Evolutionary conservation across 169 alveolate species (phyloP).

Genomic region (Eimeria necatrix): DNA sequence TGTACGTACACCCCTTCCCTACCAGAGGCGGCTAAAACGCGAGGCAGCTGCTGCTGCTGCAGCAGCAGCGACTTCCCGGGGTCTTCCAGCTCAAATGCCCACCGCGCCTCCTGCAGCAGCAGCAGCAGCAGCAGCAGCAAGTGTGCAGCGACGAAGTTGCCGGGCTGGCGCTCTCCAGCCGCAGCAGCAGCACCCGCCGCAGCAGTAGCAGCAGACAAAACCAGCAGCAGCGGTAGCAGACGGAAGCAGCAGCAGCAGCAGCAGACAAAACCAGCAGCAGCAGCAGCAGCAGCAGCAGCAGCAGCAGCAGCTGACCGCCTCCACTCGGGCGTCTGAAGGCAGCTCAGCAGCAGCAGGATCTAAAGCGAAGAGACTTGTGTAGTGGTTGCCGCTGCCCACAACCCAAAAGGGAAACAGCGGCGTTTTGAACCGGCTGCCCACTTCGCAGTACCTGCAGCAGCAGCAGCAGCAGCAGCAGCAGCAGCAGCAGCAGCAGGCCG

Average conservation of each 20-base stretch:
- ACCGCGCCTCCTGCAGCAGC: background rate
- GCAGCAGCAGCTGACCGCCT: slow-evolving; percentile 9
- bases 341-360: slow-evolving; percentile 36
- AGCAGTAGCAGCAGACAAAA: background rate
- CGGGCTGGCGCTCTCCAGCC: background rate
- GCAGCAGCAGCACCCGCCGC: background rate
- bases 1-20: background rate
- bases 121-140: background rate
- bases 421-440: slow-evolving; percentile 82
- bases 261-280: background rate
- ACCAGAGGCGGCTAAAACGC: background rate
- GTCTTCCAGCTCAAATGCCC: background rate
- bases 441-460: slow-evolving; percentile 24
- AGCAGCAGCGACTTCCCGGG: background rate
- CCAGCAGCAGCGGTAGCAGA: background rate
- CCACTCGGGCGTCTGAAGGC: background rate
- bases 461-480: background rate
- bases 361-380: slow-evolving; percentile 71
- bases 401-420: slow-evolving; percentile 86
- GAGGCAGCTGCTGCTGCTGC: background rate
- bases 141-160: too few relatives aligned
- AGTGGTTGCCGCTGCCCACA: slow-evolving; percentile 83
- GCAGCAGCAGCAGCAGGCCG: slow-evolving; percentile 41
- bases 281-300: background rate
- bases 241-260: background rate